Percentiles rank a stretch among this genome's conserved stretches.
phyloP scores from a whole-genome alignment of 495 filamentous ascomycete genomes.

The Xylaria cubensis region DNA sequence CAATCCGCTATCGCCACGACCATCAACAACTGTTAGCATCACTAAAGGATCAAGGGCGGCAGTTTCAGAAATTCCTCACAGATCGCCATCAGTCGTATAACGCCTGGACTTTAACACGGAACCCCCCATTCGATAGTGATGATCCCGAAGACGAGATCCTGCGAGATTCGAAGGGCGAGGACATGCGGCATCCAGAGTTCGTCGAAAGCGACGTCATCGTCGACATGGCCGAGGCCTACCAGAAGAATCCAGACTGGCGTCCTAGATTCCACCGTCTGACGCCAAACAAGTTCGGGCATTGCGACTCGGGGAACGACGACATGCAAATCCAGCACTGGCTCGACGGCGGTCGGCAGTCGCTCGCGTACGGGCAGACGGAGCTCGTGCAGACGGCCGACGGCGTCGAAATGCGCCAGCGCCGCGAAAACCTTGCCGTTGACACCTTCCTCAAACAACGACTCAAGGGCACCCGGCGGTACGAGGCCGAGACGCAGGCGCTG shows the following conservation, averaged over 20 bases:
- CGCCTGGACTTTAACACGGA: constrained; percentile 48
- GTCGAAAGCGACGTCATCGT: constrained; percentile 59
- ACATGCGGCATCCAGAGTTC: constrained; percentile 41
- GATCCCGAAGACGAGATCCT: constrained; percentile 34
- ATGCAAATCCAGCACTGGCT: constrained; percentile 42
- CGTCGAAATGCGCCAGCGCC: constrained; percentile 40
- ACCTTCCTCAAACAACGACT: constrained; percentile 41
- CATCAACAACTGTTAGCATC: constrained; percentile 45
- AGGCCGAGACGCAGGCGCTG: constrained; percentile 31
- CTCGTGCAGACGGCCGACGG: constrained; percentile 40
- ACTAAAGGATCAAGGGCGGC: constrained; percentile 52
- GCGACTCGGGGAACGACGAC: constrained; percentile 35
- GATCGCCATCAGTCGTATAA: constrained; percentile 54
- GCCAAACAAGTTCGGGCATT: constrained; percentile 30
- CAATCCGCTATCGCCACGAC: constrained; percentile 61
- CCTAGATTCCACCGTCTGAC: constrained; percentile 35
- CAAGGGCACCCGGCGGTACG: constrained; percentile 33
- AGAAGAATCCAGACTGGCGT: constrained; percentile 42
- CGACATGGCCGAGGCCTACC: constrained; percentile 54
- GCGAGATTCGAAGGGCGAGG: constrained; percentile 33
- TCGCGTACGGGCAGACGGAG: constrained; percentile 38
- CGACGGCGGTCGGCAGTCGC: constrained; percentile 32
- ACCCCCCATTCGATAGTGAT: constrained; percentile 34
- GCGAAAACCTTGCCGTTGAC: constrained; percentile 41
- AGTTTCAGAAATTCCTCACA: constrained; percentile 55